phyloP scores from a whole-genome alignment of 2,329 filamentous ascomycete species.

The Arthroderma uncinatum region DNA sequence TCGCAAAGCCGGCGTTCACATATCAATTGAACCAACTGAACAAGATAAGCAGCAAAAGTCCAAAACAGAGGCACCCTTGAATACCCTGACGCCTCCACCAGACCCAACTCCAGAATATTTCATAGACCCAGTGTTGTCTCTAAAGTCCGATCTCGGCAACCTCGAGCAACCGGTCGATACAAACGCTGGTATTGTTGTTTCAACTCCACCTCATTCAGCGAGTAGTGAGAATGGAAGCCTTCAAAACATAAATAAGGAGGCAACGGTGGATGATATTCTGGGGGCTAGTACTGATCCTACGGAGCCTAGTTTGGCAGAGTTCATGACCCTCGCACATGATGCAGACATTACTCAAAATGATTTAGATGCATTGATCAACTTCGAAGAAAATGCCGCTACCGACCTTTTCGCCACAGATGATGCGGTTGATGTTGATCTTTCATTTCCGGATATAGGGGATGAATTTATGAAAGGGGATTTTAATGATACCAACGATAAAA shows the following conservation, averaged over 20 bases:
- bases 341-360: constrained; percentile 37
- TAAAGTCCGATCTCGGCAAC: constrained; percentile 14
- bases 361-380: constrained; percentile 38
- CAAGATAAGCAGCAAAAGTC: background rate
- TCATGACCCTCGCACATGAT: constrained; percentile 36
- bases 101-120: constrained; percentile 27
- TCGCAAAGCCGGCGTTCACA: constrained; percentile 70
- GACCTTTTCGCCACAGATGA: constrained; percentile 25
- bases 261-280: constrained; percentile 4
- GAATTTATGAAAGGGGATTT: constrained; percentile 1
- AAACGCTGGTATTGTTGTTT: constrained; percentile 22
- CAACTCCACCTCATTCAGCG: constrained; percentile 33
- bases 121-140: background rate
- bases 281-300: constrained; percentile 7
- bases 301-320: constrained; percentile 30
- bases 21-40: constrained; percentile 35
- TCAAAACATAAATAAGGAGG: constrained; percentile 9
- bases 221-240: constrained; percentile 32
- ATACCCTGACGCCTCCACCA: constrained; percentile 32
- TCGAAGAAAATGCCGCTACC: constrained; percentile 32
- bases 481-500: constrained; percentile 17
- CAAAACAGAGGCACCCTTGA: constrained; percentile 10
- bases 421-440: constrained; percentile 11
- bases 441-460: constrained; percentile 4
- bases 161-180: constrained; percentile 6